Evolutionary conservation across 371 early-diverging fungal species (phyloP).

Genomic region (Apophysomyces variabilis): DNA sequence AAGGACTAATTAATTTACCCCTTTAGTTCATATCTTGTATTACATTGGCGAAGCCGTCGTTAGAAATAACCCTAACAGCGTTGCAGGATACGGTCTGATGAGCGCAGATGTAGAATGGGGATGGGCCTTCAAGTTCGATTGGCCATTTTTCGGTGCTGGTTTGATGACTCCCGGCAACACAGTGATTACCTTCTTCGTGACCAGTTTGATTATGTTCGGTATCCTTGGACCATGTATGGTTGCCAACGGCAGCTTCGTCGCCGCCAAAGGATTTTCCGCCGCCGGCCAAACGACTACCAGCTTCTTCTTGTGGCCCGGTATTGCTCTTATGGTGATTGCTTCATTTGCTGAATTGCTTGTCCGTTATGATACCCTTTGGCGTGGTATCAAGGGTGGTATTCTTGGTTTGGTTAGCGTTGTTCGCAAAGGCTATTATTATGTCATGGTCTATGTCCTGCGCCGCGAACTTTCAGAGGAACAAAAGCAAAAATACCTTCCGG

Average conservation of each 20-base stretch:
- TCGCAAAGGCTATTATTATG: conserved; percentile 8
- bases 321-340: conserved; percentile 70
- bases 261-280: conserved; percentile 37
- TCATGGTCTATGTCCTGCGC: conserved; percentile 1
- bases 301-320: conserved; percentile 78
- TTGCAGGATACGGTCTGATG: conserved; percentile 47
- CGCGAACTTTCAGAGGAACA: conserved; percentile 7
- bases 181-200: conserved; percentile 59
- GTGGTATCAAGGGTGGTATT: conserved; percentile 54
- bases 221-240: conserved; percentile 51
- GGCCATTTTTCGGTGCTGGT: conserved; percentile 76
- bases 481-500: conserved; percentile 6
- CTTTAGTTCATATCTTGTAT: conserved; percentile 56
- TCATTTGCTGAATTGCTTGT: conserved; percentile 68
- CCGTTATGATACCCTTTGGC: conserved; percentile 62
- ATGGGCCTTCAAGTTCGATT: conserved; percentile 59
- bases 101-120: conserved; percentile 63
- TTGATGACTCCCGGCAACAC: conserved; percentile 67
- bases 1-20: background rate
- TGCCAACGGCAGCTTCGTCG: conserved; percentile 42
- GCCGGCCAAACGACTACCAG: conserved; percentile 43
- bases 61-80: background rate
- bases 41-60: conserved; percentile 54
- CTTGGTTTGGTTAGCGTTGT: background rate
- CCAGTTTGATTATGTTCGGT: conserved; percentile 63